Evolutionary conservation across 495 filamentous ascomycete species (phyloP).

Genomic region (Tuber umbilicatum): DNA sequence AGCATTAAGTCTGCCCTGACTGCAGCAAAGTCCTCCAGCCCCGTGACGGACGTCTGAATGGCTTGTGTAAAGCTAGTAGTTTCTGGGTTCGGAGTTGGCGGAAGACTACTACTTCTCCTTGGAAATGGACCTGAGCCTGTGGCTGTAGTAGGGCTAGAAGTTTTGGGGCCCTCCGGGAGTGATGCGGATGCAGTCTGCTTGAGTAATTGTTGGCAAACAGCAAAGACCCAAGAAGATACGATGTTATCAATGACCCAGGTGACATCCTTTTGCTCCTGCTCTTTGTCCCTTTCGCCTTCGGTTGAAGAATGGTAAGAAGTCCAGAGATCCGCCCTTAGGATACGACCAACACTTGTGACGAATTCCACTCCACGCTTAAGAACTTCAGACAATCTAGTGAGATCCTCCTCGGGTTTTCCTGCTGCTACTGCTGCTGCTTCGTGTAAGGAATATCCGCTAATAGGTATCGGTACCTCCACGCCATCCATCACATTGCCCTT

Average conservation of each 20-base stretch:
- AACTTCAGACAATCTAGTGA: slow-evolving; percentile 70
- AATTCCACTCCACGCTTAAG: slow-evolving; percentile 73
- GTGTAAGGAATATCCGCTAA: slow-evolving; percentile 30
- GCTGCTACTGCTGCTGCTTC: slow-evolving; percentile 27
- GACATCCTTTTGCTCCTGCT: slow-evolving; percentile 22
- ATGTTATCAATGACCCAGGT: slow-evolving; percentile 64
- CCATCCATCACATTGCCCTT: slow-evolving; percentile 48
- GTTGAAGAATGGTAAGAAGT: slow-evolving; percentile 44
- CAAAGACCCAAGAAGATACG: slow-evolving; percentile 77
- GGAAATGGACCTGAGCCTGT: slow-evolving; percentile 24
- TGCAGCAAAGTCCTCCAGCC: slow-evolving; percentile 75
- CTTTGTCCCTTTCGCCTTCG: slow-evolving; percentile 33
- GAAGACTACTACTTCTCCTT: slow-evolving; percentile 35
- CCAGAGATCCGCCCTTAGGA: slow-evolving; percentile 68
- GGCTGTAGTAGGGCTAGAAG: background rate
- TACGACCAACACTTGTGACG: slow-evolving; percentile 66
- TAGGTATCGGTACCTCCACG: background rate
- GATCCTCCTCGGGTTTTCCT: slow-evolving; percentile 54
- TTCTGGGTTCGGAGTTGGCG: slow-evolving; percentile 30
- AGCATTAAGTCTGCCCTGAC: slow-evolving; percentile 71
- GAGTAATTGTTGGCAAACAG: slow-evolving; percentile 45
- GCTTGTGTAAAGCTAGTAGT: slow-evolving; percentile 30
- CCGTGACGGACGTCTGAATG: slow-evolving; percentile 47
- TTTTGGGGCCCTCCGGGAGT: slow-evolving; percentile 22
- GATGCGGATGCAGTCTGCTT: slow-evolving; percentile 40